These are phyloP conservation scores for Hortiboletus flavorubellus DNA, from an alignment of 768 basidiomycete genomes.

Conservation along the genomic window DNA sequence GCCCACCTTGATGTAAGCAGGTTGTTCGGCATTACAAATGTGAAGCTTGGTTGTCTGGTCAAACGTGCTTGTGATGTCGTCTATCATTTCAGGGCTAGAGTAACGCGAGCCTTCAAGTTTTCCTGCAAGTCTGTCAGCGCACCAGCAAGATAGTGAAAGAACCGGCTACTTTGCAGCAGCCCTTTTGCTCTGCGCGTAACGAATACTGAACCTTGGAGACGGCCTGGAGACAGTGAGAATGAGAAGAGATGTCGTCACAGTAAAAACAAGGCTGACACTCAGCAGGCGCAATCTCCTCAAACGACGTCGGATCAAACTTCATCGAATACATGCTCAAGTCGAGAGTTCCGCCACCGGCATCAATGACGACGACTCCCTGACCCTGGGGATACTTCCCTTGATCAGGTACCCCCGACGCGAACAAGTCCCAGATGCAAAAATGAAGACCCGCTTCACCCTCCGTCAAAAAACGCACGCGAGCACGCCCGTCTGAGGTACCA, in stretches of 20 bases:
- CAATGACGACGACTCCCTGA: constrained; percentile 41
- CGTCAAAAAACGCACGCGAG: constrained; percentile 49
- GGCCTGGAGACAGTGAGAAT: constrained; percentile 24
- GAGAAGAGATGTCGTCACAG: not conserved
- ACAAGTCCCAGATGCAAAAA: constrained; percentile 44
- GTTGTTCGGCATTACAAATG: constrained; percentile 32
- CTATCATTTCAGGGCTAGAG: constrained; percentile 29
- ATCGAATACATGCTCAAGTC: constrained; percentile 42
- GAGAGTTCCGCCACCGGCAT: constrained; percentile 44
- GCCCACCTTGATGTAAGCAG: constrained; percentile 40
- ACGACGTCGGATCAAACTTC: constrained; percentile 30
- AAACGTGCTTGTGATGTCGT: constrained; percentile 31
- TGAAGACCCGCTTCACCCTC: constrained; percentile 61
- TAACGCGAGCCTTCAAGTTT: constrained; percentile 27
- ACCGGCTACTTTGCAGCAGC: constrained; percentile 31
- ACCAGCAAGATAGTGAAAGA: not conserved
- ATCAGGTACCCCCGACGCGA: constrained; percentile 8
- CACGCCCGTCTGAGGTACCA: constrained; percentile 33
- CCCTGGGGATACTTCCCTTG: constrained; percentile 15
- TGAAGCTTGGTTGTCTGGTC: constrained; percentile 37
- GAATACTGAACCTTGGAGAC: constrained; percentile 37
- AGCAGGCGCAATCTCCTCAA: constrained; percentile 35
- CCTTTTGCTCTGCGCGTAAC: constrained; percentile 31
- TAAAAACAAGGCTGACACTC: constrained; percentile 22
- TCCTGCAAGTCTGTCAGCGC: constrained; percentile 11